phyloP scores from a whole-genome alignment of 116 monocot species.

The Dioscorea cayenensis region DNA sequence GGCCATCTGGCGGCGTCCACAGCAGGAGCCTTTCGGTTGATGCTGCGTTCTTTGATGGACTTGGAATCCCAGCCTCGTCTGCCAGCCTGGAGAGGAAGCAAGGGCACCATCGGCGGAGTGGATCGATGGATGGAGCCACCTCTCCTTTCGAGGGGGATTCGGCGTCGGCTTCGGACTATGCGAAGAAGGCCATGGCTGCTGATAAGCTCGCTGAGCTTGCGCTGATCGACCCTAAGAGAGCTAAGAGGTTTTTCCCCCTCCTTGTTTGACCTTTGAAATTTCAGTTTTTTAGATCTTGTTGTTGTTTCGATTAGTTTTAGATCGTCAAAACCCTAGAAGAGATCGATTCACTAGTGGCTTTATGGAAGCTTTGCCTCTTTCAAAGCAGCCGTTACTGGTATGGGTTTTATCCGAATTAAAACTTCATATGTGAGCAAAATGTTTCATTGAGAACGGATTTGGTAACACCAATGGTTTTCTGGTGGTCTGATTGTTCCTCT shows the following conservation, averaged over 20 bases:
- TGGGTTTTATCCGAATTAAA: too few relatives aligned
- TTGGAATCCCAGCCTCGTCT: conserved; percentile 15
- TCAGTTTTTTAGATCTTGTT: too few relatives aligned
- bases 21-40: conserved; percentile 76
- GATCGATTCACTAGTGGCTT: too few relatives aligned
- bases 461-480: not conserved
- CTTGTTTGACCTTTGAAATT: not conserved
- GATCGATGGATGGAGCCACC: conserved; percentile 53
- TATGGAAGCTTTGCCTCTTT: not conserved
- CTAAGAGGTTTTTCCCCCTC: conserved; percentile 34
- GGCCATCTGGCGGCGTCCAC: not conserved
- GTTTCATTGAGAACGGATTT: too few relatives aligned
- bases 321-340: too few relatives aligned
- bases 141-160: conserved; percentile 57
- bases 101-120: conserved; percentile 32
- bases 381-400: too few relatives aligned
- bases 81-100: not conserved
- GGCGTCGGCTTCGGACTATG: conserved; percentile 14
- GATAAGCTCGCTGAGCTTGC: conserved; percentile 61
- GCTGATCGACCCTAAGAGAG: conserved; percentile 52
- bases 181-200: conserved; percentile 56
- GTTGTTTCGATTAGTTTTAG: too few relatives aligned
- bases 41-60: conserved; percentile 62
- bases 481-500: too few relatives aligned
- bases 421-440: too few relatives aligned